Percentiles rank a stretch among this genome's conserved stretches.
Evolutionary conservation across 2,329 filamentous ascomycete genomes (phyloP).

Genomic region (Penicillium sp.): DNA sequence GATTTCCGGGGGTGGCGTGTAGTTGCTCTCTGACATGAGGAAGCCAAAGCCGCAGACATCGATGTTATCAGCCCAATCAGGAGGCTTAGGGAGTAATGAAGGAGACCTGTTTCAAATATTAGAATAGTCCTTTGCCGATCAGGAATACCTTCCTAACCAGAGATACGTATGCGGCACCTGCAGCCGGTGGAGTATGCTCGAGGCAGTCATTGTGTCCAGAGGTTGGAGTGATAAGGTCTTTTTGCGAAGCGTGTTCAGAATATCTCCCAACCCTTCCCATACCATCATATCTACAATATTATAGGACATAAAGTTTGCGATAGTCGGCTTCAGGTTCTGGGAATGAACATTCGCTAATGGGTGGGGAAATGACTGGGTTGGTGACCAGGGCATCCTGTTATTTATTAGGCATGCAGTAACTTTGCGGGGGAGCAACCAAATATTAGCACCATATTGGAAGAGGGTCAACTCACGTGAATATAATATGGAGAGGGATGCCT

Average conservation of each 20-base stretch:
- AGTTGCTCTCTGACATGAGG: constrained; percentile 67
- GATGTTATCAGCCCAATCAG: constrained; percentile 73
- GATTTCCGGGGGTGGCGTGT: constrained; percentile 64
- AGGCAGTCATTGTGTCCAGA: constrained; percentile 77
- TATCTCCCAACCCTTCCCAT: constrained; percentile 84
- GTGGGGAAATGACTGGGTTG: constrained; percentile 80
- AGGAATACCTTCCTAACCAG: background rate
- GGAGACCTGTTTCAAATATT: constrained; percentile 56
- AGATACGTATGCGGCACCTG: constrained; percentile 51
- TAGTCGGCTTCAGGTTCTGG: constrained; percentile 68
- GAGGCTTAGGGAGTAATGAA: constrained; percentile 71
- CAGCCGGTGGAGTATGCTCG: constrained; percentile 73
- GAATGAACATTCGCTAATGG: constrained; percentile 78
- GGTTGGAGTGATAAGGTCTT: constrained; percentile 74
- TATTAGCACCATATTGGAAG: background rate
- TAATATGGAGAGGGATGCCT: constrained; percentile 76
- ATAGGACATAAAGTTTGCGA: constrained; percentile 79
- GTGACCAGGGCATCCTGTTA: constrained; percentile 77
- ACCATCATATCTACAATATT: constrained; percentile 83
- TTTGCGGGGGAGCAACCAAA: constrained; percentile 6
- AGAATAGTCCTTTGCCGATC: constrained; percentile 12
- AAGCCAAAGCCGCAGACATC: constrained; percentile 75
- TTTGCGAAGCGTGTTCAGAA: constrained; percentile 73
- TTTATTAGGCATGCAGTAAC: constrained; percentile 20
- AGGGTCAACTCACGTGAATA: constrained; percentile 69